Evolutionary conservation across 208 protist genomes (phyloP).

Genomic region (Trypanosoma conorhini): DNA sequence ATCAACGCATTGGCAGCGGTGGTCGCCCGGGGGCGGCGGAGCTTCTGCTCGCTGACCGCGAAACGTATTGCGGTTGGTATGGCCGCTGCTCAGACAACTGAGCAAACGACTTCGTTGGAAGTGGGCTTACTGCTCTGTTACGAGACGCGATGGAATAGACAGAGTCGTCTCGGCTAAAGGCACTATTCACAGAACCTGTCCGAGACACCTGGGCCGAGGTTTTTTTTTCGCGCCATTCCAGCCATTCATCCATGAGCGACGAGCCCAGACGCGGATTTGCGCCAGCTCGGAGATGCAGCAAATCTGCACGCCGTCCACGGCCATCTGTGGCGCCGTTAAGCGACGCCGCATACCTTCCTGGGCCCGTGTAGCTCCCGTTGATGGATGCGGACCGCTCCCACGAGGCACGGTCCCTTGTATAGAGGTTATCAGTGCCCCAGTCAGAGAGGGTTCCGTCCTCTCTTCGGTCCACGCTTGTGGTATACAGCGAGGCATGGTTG

Average conservation of each 20-base stretch:
- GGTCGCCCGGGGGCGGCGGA: background rate
- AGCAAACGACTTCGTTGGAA: constrained; percentile 68
- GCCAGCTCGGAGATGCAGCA: constrained; percentile 37
- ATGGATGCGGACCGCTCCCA: background rate
- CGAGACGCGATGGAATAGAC: constrained; percentile 60
- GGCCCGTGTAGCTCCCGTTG: background rate
- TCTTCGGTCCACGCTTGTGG: background rate
- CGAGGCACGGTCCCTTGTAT: background rate
- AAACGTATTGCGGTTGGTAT: constrained; percentile 24
- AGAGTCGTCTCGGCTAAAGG: constrained; percentile 55
- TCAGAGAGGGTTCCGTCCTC: background rate
- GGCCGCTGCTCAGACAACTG: constrained; percentile 31
- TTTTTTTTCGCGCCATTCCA: constrained; percentile 49
- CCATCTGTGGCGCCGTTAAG: constrained; percentile 11
- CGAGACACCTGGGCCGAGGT: constrained; percentile 21
- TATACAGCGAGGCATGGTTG: background rate
- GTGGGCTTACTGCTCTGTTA: constrained; percentile 47
- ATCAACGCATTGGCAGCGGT: constrained; percentile 17
- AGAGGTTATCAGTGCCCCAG: background rate
- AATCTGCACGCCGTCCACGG: constrained; percentile 43
- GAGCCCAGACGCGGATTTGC: constrained; percentile 29
- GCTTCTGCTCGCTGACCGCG: constrained; percentile 12
- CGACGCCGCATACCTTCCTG: background rate
- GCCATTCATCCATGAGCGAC: constrained; percentile 75
- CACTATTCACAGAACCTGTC: constrained; percentile 30